Conservation (phyloP, 192 early-diverging fungal genomes). For the Coemansia sp. region DNA sequence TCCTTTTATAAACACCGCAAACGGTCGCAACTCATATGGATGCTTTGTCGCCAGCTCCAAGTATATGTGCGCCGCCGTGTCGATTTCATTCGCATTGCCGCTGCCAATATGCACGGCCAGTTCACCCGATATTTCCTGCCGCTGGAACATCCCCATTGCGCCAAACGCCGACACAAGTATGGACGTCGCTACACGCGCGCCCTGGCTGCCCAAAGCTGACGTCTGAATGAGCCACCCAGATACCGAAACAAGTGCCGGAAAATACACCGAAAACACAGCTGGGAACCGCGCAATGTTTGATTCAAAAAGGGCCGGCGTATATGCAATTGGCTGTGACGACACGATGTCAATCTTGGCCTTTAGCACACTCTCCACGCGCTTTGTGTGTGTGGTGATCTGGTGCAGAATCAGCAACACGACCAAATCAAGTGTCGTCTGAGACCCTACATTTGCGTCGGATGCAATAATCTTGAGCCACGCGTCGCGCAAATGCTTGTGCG, state of each 20-base stretch:
- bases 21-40: constrained; percentile 57
- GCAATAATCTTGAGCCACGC: constrained; percentile 68
- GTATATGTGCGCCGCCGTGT: constrained; percentile 61
- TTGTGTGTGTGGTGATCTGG: constrained; percentile 31
- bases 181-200: constrained; percentile 26
- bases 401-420: constrained; percentile 50
- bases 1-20: constrained; percentile 69
- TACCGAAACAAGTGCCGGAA: constrained; percentile 56
- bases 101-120: constrained; percentile 77
- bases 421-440: constrained; percentile 49
- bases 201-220: constrained; percentile 49
- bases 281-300: constrained; percentile 22
- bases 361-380: constrained; percentile 33
- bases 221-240: constrained; percentile 60
- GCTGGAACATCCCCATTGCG: constrained; percentile 61
- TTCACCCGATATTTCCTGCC: constrained; percentile 79
- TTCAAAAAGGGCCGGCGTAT: constrained; percentile 24
- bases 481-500: constrained; percentile 67
- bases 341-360: constrained; percentile 23
- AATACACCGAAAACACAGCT: constrained; percentile 36
- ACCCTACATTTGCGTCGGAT: constrained; percentile 39
- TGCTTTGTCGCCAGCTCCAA: constrained; percentile 56
- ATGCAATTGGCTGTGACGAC: constrained; percentile 15
- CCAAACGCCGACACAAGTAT: constrained; percentile 35
- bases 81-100: constrained; percentile 61